These are phyloP conservation scores for Solanum corneliomulleri DNA, from an alignment of 257 asterid species.

Conservation along the genomic window DNA sequence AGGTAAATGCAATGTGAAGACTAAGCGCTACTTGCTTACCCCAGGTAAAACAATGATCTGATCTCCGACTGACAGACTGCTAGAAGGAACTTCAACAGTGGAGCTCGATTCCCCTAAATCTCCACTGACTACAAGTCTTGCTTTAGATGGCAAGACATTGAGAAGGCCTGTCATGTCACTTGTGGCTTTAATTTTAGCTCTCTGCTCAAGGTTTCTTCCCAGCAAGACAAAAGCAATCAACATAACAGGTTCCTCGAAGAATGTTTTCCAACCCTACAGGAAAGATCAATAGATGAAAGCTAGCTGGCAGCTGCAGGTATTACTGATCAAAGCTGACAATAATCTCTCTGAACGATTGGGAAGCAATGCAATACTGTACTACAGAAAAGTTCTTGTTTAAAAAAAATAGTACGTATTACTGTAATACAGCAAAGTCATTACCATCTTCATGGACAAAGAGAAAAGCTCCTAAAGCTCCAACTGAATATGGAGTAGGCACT, in stretches of 20 bases:
- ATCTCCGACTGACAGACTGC: slow-evolving; percentile 88
- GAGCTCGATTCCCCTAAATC: slow-evolving; percentile 41
- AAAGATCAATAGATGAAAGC: slow-evolving; percentile 7
- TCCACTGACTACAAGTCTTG: slow-evolving; percentile 69
- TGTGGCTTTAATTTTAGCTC: slow-evolving; percentile 94
- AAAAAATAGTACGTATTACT: background rate
- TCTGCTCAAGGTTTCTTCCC: slow-evolving; percentile 95
- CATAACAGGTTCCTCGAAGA: slow-evolving; percentile 99
- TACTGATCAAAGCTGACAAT: background rate
- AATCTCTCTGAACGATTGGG: background rate
- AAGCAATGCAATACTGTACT: background rate
- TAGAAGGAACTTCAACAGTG: slow-evolving; percentile 78
- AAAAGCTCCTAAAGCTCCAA: background rate
- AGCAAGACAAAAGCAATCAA: slow-evolving; percentile 94
- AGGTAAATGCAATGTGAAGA: background rate
- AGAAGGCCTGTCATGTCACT: slow-evolving; percentile 97
- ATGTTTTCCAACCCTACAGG: slow-evolving; percentile 88
- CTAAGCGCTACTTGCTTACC: slow-evolving; percentile 40
- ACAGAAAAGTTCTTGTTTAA: background rate
- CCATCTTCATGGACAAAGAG: background rate
- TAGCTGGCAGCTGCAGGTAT: background rate
- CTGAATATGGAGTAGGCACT: background rate
- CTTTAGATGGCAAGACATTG: slow-evolving; percentile 84
- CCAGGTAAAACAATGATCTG: slow-evolving; percentile 88
- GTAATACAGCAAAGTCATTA: background rate